A percentile compares a stretch with the other conserved stretches of the same genome.
These are phyloP conservation scores for Tuber aestivum DNA, from an alignment of 495 filamentous ascomycete species.

Conservation along the genomic window DNA sequence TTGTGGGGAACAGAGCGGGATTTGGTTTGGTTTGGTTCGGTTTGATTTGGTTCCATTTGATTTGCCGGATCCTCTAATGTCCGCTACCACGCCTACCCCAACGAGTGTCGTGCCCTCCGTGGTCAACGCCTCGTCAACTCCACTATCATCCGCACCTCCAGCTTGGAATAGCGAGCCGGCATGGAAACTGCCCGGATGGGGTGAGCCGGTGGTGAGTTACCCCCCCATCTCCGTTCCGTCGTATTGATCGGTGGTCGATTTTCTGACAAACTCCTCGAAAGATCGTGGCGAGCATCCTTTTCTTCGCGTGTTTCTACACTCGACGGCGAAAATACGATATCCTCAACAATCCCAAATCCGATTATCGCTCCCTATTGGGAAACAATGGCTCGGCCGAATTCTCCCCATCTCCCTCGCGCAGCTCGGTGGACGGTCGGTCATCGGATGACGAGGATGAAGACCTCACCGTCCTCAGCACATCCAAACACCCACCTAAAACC, in stretches of 20 bases:
- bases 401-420: conserved; percentile 43
- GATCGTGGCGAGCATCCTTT: conserved; percentile 57
- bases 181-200: conserved; percentile 53
- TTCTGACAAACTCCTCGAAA: conserved; percentile 28
- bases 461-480: conserved; percentile 33
- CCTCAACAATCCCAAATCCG: conserved; percentile 42
- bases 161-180: conserved; percentile 47
- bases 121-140: conserved; percentile 9
- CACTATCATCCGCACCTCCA: conserved; percentile 29
- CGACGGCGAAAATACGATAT: conserved; percentile 50
- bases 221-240: background rate
- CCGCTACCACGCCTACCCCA: conserved; percentile 10
- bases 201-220: conserved; percentile 55
- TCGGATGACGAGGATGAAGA: conserved; percentile 41
- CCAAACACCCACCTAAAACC: conserved; percentile 48
- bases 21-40: background rate
- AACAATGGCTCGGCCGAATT: conserved; percentile 38
- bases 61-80: background rate
- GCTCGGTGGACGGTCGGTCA: background rate
- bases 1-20: background rate
- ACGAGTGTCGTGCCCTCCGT: conserved; percentile 9
- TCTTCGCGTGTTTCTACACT: conserved; percentile 54
- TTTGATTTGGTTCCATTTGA: background rate
- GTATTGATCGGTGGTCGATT: background rate
- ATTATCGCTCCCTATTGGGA: conserved; percentile 44